Percentiles rank a stretch among this genome's conserved stretches.
phyloP scores from a whole-genome alignment of 2,329 filamentous ascomycete genomes.

The Fusarium camptoceras region DNA sequence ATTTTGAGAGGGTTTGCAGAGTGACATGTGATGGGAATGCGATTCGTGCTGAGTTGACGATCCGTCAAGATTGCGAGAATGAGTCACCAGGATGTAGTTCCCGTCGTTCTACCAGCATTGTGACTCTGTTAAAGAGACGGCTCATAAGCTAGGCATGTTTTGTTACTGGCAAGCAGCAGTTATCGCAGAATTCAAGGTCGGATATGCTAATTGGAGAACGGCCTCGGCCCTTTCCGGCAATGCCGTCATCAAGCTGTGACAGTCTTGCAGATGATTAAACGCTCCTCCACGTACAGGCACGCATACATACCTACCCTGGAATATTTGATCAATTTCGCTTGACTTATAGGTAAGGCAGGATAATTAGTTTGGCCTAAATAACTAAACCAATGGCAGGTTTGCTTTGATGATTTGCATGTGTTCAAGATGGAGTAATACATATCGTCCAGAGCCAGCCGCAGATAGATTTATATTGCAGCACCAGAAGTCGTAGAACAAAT shows the following conservation, averaged over 20 bases:
- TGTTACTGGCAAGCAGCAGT: neutral
- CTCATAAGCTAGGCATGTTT: neutral
- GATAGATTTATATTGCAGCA: neutral
- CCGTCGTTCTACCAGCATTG: neutral
- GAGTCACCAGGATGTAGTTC: neutral
- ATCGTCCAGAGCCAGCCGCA: neutral
- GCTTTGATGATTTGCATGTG: neutral
- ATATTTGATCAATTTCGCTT: neutral
- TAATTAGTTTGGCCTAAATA: neutral
- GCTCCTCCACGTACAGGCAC: neutral
- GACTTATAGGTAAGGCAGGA: neutral
- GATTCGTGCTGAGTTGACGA: neutral
- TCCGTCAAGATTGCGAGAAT: neutral
- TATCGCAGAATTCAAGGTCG: neutral
- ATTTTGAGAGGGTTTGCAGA: constrained; percentile 3
- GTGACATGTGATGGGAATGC: neutral
- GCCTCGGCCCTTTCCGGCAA: constrained; percentile 12
- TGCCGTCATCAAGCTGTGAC: constrained; percentile 22
- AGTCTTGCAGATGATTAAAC: constrained; percentile 5
- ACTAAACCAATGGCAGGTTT: too few species aligned
- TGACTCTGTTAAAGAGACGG: neutral
- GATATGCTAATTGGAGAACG: neutral
- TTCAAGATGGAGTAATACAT: neutral
- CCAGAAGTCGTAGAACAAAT: neutral
- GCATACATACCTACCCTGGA: neutral